Conservation (phyloP, 495 filamentous ascomycete genomes). For the Glarea lozoyensis region DNA sequence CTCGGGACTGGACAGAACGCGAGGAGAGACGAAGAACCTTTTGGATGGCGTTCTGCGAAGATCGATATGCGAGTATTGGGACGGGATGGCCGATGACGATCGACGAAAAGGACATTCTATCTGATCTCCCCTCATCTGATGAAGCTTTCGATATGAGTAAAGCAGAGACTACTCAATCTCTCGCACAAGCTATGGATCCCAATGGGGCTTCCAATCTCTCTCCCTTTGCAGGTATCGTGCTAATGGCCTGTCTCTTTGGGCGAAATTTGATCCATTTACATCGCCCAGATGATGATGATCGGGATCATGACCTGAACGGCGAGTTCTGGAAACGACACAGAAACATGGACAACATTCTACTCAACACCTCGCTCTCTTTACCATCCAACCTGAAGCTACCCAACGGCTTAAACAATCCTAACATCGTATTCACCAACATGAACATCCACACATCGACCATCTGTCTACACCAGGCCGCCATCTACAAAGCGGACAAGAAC, state of each 20-base stretch:
- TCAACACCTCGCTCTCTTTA: constrained; percentile 76
- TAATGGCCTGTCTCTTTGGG: constrained; percentile 85
- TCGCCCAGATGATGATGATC: constrained; percentile 73
- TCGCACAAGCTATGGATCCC: constrained; percentile 65
- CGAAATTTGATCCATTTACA: constrained; percentile 93
- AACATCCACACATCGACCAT: constrained; percentile 94
- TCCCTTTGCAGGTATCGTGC: constrained; percentile 69
- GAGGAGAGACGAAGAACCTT: constrained; percentile 90
- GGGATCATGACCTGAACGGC: constrained; percentile 82
- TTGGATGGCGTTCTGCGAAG: constrained; percentile 85
- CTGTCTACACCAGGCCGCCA: constrained; percentile 94
- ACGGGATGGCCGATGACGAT: constrained; percentile 96
- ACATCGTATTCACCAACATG: constrained; percentile 94
- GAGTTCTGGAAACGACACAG: constrained; percentile 95
- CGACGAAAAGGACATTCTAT: constrained; percentile 86
- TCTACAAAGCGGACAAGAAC: constrained; percentile 93
- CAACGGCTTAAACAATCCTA: constrained; percentile 63
- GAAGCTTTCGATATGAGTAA: constrained; percentile 80
- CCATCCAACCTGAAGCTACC: constrained; percentile 81
- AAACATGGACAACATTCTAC: constrained; percentile 78
- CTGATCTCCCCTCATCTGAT: constrained; percentile 75
- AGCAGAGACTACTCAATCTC: constrained; percentile 55
- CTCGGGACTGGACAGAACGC: constrained; percentile 85
- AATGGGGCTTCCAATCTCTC: constrained; percentile 63
- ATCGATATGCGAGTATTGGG: constrained; percentile 92